phyloP scores from a whole-genome alignment of 805 yeast genomes.

The Starmerella potacharoeniae region DNA sequence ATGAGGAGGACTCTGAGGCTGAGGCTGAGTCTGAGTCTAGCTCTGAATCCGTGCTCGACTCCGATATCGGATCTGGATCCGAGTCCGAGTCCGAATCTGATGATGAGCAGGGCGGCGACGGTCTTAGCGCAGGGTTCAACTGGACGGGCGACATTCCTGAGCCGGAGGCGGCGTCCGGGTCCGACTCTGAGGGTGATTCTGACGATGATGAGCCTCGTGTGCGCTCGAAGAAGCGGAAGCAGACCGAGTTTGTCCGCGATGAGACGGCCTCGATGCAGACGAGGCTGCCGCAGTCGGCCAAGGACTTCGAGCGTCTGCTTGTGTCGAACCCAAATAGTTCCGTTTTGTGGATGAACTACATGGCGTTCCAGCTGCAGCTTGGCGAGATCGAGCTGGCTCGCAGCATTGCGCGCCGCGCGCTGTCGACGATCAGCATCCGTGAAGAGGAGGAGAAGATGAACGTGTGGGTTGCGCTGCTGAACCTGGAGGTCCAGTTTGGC shows the following conservation, averaged over 20 bases:
- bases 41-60: conserved; percentile 47
- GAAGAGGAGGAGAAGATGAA: conserved; percentile 89
- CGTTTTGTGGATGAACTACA: conserved; percentile 90
- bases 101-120: conserved; percentile 39
- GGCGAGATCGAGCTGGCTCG: conserved; percentile 93
- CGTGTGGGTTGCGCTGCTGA: conserved; percentile 90
- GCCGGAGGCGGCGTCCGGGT: conserved; percentile 26
- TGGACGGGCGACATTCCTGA: conserved; percentile 80
- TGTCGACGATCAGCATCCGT: conserved; percentile 77
- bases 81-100: conserved; percentile 42
- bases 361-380: conserved; percentile 93
- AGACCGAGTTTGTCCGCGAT: conserved; percentile 45
- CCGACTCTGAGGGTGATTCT: conserved; percentile 43
- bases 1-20: conserved; percentile 26
- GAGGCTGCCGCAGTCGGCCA: conserved; percentile 79
- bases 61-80: not conserved
- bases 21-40: conserved; percentile 26
- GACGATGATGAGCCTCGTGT: conserved; percentile 26
- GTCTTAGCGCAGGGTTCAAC: conserved; percentile 79
- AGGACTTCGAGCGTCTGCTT: conserved; percentile 84
- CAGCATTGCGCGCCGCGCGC: conserved; percentile 83
- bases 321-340: conserved; percentile 92
- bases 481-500: conserved; percentile 91
- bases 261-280: conserved; percentile 73
- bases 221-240: conserved; percentile 35